Evolutionary conservation across 2,329 filamentous ascomycete species (phyloP), one percentile per base, ranked within the genome.

Genomic region (Helicocarpus griseus): DNA sequence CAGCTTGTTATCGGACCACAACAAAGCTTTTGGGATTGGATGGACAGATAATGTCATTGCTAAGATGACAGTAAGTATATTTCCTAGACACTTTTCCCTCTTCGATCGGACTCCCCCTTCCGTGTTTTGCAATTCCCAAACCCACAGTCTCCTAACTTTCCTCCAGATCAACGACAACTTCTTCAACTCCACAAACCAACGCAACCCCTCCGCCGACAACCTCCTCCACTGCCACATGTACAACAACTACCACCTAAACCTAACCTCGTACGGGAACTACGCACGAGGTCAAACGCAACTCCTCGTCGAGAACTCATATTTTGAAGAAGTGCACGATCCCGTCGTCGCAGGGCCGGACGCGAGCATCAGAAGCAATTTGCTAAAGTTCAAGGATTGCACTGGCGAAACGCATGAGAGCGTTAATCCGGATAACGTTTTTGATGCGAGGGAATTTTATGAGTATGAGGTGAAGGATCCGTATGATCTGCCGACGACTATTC

Each of bases 211-310:
- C 13, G 58, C 58, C 19, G 58, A 60, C 48, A 60, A 59, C 47
- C 31, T 35, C n/a, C 31, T 35, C 31, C n/a, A 35, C 1, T 35
- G 31, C 5, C 31, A 35, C 31, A 35, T 35, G 31, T 35, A 35
- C 31, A 35, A 35, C 31, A 35, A 35, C n/a, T 60, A 60, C 36
- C 51, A 55, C 21, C 44, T 57, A 28, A 57, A 58, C 22, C 51
- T 55, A n/a, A 60, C 57, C n/a, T 60, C 58, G 8, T 59, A 60
- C 31, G 58, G 57, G 5, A 56, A 59, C 47, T 60, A 60, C 41
- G 58, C 56, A 5, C 57, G 58, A 22, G 58, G 58, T 22, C 28
- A 54, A 33, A 59, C 57, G 28, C 50, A 58, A 14, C 53, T 59
- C 51, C 50, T 54, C 1, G 52, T 59, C 28, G 58, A 60, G 44